phyloP scores from a whole-genome alignment of 2,329 filamentous ascomycete genomes.

The Ilyonectria destructans region DNA sequence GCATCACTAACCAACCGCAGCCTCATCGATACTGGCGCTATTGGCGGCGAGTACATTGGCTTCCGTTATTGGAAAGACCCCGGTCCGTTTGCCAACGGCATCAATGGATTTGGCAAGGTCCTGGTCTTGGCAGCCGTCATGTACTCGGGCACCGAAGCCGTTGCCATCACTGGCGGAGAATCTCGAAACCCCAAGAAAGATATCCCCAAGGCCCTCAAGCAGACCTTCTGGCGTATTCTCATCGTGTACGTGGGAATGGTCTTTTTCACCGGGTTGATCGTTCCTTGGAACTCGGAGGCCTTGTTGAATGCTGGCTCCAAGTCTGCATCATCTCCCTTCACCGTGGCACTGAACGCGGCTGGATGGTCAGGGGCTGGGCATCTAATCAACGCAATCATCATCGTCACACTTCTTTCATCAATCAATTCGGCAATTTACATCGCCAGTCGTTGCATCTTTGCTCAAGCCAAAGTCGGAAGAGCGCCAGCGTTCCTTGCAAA shows the following conservation, averaged over 20 bases:
- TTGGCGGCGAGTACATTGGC: constrained; percentile 22
- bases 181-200: constrained; percentile 26
- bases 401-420: constrained; percentile 11
- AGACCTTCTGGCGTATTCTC: constrained; percentile 25
- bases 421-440: constrained; percentile 25
- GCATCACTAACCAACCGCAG: not conserved
- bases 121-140: constrained; percentile 32
- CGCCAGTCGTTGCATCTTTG: constrained; percentile 19
- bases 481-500: constrained; percentile 11
- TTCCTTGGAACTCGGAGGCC: constrained; percentile 18
- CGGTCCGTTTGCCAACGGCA: constrained; percentile 25
- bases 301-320: constrained; percentile 16
- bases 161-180: constrained; percentile 23
- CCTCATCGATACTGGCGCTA: constrained; percentile 21
- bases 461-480: constrained; percentile 16
- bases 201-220: constrained; percentile 23
- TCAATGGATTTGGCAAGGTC: constrained; percentile 35
- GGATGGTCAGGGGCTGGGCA: constrained; percentile 29
- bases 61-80: constrained; percentile 27
- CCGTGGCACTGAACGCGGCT: constrained; percentile 18
- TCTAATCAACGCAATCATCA: constrained; percentile 23
- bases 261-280: constrained; percentile 23
- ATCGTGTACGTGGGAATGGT: constrained; percentile 25
- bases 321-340: constrained; percentile 24
- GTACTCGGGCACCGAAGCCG: constrained; percentile 35